A percentile compares a stretch with the other conserved stretches of the same genome.
These are phyloP conservation scores for Calamus simplicifolius DNA, from an alignment of 176 grass and related monocot species.

Conservation along the genomic window DNA sequence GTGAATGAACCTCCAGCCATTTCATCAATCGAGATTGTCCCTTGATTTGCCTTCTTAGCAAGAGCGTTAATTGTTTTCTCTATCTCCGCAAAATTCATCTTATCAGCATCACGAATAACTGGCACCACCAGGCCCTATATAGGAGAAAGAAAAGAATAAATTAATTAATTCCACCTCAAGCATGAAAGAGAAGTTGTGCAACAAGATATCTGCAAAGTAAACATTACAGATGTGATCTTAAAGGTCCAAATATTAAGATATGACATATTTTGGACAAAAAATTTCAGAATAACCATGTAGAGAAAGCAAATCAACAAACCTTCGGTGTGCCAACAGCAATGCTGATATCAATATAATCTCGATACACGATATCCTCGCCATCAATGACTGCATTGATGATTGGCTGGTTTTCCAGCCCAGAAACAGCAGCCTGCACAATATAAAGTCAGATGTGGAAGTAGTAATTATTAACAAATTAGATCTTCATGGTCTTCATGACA, in stretches of 20 bases:
- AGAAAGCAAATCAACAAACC: slow-evolving; percentile 25
- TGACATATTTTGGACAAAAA: background rate
- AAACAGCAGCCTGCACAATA: slow-evolving; percentile 57
- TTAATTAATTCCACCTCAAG: no score
- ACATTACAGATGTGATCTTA: no score
- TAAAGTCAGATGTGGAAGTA: no score
- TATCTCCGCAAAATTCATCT: slow-evolving; percentile 7
- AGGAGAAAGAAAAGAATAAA: no score
- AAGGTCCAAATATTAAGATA: no score
- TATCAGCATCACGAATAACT: slow-evolving; percentile 2
- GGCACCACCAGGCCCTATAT: slow-evolving; percentile 4
- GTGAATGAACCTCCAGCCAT: slow-evolving; percentile 4
- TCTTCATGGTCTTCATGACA: slow-evolving; percentile 1
- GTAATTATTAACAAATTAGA: no score
- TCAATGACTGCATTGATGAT: slow-evolving; percentile 94
- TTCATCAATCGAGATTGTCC: slow-evolving; percentile 17
- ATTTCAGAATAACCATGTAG: background rate
- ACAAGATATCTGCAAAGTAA: no score
- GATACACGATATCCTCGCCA: slow-evolving; percentile 93
- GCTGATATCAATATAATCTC: slow-evolving; percentile 84
- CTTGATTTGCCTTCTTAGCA: slow-evolving; percentile 13
- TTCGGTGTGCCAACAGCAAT: slow-evolving; percentile 95
- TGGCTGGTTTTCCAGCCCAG: slow-evolving; percentile 86
- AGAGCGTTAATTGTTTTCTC: slow-evolving; percentile 6
- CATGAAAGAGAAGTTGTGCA: no score